Percentiles rank a stretch among this genome's conserved stretches.
Conservation (phyloP, 208 protist genomes). For the Trypanosoma avium region DNA sequence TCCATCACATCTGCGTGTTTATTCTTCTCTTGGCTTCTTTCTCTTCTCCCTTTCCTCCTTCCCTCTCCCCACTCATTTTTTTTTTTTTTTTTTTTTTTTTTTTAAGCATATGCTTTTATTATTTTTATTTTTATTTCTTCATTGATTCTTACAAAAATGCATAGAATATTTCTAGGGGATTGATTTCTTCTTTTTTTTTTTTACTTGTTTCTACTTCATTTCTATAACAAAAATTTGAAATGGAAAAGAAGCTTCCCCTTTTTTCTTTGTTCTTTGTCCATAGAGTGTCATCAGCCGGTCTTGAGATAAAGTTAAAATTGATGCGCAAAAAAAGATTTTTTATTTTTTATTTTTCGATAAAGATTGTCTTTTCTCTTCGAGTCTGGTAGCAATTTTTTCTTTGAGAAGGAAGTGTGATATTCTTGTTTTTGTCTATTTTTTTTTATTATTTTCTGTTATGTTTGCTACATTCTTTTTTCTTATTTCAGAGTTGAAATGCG, state of each 20-base stretch:
- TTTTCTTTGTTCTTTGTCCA: neutral
- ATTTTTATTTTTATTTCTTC: neutral
- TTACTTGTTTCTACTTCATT: no score
- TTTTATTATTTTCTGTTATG: no score
- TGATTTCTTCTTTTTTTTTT: constrained; percentile 22
- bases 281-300: neutral
- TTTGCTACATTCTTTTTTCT: no score
- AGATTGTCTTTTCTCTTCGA: no score
- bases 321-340: neutral
- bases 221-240: constrained; percentile 3
- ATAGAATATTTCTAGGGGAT: constrained; percentile 5
- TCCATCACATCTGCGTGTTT: neutral
- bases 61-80: no score
- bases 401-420: no score
- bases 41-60: no score
- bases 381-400: no score
- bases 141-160: no score
- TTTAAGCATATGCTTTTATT: neutral
- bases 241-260: no score
- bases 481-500: no score
- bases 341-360: neutral
- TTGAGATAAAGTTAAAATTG: neutral
- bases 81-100: constrained; percentile 14
- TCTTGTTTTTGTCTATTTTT: no score
- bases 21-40: neutral